Evolutionary conservation across 1,284 basidiomycete genomes (phyloP).

Genomic region (Leccinum variabile): DNA sequence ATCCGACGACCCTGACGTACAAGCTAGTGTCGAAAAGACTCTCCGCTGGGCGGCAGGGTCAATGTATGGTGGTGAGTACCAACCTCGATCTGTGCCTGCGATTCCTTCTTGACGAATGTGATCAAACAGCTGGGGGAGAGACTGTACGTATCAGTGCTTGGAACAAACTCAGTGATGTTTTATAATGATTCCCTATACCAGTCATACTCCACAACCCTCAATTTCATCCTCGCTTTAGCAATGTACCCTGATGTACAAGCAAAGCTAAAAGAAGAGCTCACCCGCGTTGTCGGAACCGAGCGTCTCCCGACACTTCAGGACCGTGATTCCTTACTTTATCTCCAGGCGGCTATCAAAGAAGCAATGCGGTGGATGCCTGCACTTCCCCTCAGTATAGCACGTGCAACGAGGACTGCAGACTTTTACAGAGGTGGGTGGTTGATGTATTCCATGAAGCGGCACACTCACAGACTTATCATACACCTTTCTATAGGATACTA

Average conservation of each 20-base stretch:
- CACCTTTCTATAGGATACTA: slow-evolving; percentile 21
- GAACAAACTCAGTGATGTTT: background rate
- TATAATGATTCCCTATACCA: slow-evolving; percentile 4
- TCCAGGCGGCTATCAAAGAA: slow-evolving; percentile 34
- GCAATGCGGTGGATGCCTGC: slow-evolving; percentile 31
- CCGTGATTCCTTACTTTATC: slow-evolving; percentile 33
- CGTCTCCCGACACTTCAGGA: slow-evolving; percentile 34
- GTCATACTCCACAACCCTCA: slow-evolving; percentile 29
- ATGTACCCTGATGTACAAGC: slow-evolving; percentile 24
- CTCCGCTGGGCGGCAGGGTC: slow-evolving; percentile 28
- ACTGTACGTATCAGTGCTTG: slow-evolving; percentile 12
- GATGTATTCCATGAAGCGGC: background rate
- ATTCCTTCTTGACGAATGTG: background rate
- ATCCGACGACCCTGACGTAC: slow-evolving; percentile 8
- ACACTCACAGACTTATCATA: background rate
- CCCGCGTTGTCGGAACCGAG: slow-evolving; percentile 21
- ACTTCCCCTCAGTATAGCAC: slow-evolving; percentile 26
- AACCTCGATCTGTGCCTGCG: too few species aligned
- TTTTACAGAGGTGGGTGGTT: slow-evolving; percentile 13
- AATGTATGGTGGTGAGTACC: slow-evolving; percentile 29
- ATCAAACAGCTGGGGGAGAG: slow-evolving; percentile 25
- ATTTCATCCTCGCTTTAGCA: slow-evolving; percentile 31
- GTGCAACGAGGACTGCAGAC: slow-evolving; percentile 10
- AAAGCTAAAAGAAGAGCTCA: slow-evolving; percentile 25
- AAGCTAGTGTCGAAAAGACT: slow-evolving; percentile 9